Evolutionary conservation across 495 filamentous ascomycete genomes (phyloP), one percentile per base, ranked within the genome.

Genomic region (Pyronema omphalodes): DNA sequence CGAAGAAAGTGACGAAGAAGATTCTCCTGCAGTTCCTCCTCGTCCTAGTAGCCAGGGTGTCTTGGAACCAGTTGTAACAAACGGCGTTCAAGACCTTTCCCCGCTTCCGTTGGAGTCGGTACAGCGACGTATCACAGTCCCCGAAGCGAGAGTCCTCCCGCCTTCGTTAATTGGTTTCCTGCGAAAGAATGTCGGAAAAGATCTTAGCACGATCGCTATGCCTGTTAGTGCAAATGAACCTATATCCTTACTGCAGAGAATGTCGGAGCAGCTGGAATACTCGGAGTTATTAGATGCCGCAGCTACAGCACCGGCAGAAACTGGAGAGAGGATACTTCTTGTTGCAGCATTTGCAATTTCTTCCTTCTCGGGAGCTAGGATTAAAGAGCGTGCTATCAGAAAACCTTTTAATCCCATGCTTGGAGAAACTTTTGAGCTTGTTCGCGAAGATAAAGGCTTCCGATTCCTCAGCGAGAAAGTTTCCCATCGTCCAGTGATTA

Each of bases 341-440:
- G 76, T 98, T 36, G 81, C 88, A 0, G 89, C 89, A 2, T 98
- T 95, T 67, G 89, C 93, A 35, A 70, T 96, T 17, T 88, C 86
- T 18, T 71, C 77, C 55, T 80, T 95, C 55, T 88, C 86, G 36
- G 81, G 75, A 68, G 75, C 74, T 55, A 78, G 91, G 12, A 80
- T 83, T 55, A 86, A 84, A 59, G 91, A 96, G 61, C 82, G 91
- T 9, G 81, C 93, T 17, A 86, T 94, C 60, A 84, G 91, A 58
- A 98, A 98, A 69, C 91, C 91, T 0, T 98, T 96, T 73, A 98
- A 95, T 64, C 93, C 91, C 37, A 86, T 98, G 72, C 77, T 98
- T 0, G 93, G 93, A 54, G 91, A 98, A 67, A 96, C 93, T 0
- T 98, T 76, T 63, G 91, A 98, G 67, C 76, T 96, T 7, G 78